Evolutionary conservation across 2,329 filamentous ascomycete genomes (phyloP).

Genomic region (Penicillium concentricum): DNA sequence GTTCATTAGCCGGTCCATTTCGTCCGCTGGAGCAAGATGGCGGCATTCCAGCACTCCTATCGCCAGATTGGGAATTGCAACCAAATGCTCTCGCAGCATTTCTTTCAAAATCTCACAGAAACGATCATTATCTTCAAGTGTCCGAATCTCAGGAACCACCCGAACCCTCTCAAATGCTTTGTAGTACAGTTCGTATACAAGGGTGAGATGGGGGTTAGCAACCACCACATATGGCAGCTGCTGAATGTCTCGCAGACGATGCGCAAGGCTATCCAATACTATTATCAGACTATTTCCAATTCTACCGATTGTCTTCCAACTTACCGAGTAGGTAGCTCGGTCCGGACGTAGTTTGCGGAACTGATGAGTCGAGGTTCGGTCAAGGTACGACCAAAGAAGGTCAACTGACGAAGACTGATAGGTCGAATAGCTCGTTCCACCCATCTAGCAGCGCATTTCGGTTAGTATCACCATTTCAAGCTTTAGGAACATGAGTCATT

Average conservation of each 20-base stretch:
- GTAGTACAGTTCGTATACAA: conserved; percentile 97
- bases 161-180: conserved; percentile 91
- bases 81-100: conserved; percentile 82
- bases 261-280: conserved; percentile 65
- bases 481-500: conserved; percentile 26
- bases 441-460: conserved; percentile 62
- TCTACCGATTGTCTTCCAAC: conserved; percentile 14
- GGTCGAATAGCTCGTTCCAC: conserved; percentile 87
- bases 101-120: conserved; percentile 78
- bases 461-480: conserved; percentile 13
- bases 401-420: conserved; percentile 94
- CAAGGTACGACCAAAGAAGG: conserved; percentile 92
- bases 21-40: conserved; percentile 73
- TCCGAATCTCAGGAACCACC: conserved; percentile 77
- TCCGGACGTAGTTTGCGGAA: conserved; percentile 96
- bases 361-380: conserved; percentile 86
- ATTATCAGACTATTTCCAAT: background rate
- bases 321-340: conserved; percentile 82
- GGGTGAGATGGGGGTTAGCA: conserved; percentile 88
- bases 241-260: conserved; percentile 96
- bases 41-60: conserved; percentile 93
- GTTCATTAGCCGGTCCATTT: conserved; percentile 93
- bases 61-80: conserved; percentile 88
- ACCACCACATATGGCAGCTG: conserved; percentile 93
- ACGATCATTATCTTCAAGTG: conserved; percentile 81